Conservation (phyloP, 2,329 filamentous ascomycete species). For the Dryadomyces quercus-mongolicae region DNA sequence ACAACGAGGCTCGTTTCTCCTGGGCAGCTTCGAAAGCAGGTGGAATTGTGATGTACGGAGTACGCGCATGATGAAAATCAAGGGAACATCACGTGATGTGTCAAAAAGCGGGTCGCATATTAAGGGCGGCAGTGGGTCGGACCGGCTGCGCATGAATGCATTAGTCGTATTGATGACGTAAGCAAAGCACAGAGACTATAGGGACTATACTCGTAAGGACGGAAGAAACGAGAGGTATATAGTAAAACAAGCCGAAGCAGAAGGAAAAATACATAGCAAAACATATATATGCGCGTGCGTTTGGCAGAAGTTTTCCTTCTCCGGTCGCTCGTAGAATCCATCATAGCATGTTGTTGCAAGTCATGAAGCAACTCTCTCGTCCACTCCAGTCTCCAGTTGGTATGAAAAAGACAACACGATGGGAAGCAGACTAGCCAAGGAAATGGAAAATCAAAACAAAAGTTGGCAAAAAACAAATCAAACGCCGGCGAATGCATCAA, state of each 20-base stretch:
- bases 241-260: not conserved
- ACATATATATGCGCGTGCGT: not conserved
- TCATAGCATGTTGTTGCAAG: not conserved
- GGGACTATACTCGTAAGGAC: no score
- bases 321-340: no score
- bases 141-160: no score
- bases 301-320: not conserved
- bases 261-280: not conserved
- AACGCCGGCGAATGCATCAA: not conserved
- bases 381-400: not conserved
- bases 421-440: not conserved
- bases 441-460: not conserved
- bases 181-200: no score
- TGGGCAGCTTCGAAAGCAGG: no score
- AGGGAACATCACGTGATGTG: no score
- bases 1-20: not conserved
- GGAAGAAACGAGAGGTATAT: not conserved
- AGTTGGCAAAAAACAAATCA: not conserved
- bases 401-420: not conserved
- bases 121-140: no score
- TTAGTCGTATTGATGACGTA: no score
- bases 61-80: no score
- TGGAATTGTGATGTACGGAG: no score
- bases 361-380: not conserved
- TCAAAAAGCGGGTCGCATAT: no score